phyloP scores from a whole-genome alignment of 140 eudicot genomes.

The Cichorium intybus region DNA sequence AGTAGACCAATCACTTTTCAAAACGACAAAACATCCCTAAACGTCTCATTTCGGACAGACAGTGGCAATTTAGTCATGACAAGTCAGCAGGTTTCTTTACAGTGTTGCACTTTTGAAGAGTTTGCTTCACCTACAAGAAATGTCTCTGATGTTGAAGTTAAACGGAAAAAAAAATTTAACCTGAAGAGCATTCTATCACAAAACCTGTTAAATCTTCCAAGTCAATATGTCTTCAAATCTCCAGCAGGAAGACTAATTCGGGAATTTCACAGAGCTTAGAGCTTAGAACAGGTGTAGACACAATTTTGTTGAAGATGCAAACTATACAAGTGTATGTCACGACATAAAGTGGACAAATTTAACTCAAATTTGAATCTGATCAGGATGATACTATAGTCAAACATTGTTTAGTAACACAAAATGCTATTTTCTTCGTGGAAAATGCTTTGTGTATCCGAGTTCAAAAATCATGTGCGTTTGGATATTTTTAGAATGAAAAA shows the following conservation, averaged over 20 bases:
- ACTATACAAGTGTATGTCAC: conserved; percentile 25
- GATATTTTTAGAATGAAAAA: no score
- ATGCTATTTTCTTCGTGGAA: conserved; percentile 62
- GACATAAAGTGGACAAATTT: conserved; percentile 49
- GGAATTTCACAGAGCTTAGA: conserved; percentile 81
- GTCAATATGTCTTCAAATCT: conserved; percentile 54
- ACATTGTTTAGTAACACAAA: conserved; percentile 63
- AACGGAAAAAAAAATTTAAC: conserved; percentile 43
- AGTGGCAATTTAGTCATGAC: conserved; percentile 62
- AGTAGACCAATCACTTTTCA: conserved; percentile 39
- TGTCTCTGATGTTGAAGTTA: conserved; percentile 33
- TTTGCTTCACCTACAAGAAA: conserved; percentile 20
- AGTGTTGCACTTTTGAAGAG: conserved; percentile 32
- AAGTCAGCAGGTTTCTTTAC: conserved; percentile 36
- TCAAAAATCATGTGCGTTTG: conserved; percentile 82
- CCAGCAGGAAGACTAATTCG: conserved; percentile 91
- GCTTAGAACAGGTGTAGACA: conserved; percentile 66
- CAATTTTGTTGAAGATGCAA: conserved; percentile 41
- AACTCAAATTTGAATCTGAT: conserved; percentile 56
- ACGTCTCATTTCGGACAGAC: conserved; percentile 41
- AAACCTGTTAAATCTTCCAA: conserved; percentile 38
- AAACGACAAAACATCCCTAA: conserved; percentile 27
- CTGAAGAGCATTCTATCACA: conserved; percentile 34
- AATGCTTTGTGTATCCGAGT: conserved; percentile 64
- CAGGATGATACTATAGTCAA: conserved; percentile 72